A percentile compares a stretch with the other conserved stretches of the same genome.
Evolutionary conservation across 2,329 filamentous ascomycete genomes (phyloP).

Genomic region (Aspergillus persii): DNA sequence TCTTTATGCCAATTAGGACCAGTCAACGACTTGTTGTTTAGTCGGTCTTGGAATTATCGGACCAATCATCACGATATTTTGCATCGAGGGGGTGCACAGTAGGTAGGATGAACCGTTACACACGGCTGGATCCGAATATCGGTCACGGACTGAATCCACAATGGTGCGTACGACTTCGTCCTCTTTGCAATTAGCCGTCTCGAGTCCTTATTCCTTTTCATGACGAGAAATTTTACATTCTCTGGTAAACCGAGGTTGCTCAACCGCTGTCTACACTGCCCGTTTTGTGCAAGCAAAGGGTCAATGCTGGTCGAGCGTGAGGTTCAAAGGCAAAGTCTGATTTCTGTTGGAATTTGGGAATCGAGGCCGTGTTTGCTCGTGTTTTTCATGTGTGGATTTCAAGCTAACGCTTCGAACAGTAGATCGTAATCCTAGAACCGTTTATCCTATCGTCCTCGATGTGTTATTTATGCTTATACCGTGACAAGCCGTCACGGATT

Average conservation of each 20-base stretch:
- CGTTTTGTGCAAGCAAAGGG: background rate
- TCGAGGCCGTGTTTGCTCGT: background rate
- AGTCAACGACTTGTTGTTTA: background rate
- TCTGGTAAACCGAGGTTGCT: slow-evolving; percentile 47
- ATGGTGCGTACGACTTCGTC: slow-evolving; percentile 5
- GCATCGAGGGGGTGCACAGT: too few species aligned
- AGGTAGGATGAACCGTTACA: too few species aligned
- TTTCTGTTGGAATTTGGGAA: slow-evolving; percentile 9
- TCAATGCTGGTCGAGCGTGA: slow-evolving; percentile 43
- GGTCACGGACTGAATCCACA: background rate
- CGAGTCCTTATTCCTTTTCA: slow-evolving; percentile 9
- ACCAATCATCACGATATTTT: too few species aligned
- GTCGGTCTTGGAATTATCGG: background rate
- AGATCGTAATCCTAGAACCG: background rate
- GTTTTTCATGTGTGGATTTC: background rate
- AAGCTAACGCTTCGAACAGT: background rate
- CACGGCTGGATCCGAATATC: too few species aligned
- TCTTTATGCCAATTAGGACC: background rate
- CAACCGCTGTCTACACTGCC: slow-evolving; percentile 36
- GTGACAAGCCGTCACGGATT: too few species aligned
- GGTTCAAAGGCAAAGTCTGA: slow-evolving; percentile 47
- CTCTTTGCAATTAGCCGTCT: background rate
- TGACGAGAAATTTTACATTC: slow-evolving; percentile 40
- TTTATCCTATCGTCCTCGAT: background rate
- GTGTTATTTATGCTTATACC: background rate